Conservation (phyloP, 2,329 filamentous ascomycete species). For the Aureobasidium sp. region DNA sequence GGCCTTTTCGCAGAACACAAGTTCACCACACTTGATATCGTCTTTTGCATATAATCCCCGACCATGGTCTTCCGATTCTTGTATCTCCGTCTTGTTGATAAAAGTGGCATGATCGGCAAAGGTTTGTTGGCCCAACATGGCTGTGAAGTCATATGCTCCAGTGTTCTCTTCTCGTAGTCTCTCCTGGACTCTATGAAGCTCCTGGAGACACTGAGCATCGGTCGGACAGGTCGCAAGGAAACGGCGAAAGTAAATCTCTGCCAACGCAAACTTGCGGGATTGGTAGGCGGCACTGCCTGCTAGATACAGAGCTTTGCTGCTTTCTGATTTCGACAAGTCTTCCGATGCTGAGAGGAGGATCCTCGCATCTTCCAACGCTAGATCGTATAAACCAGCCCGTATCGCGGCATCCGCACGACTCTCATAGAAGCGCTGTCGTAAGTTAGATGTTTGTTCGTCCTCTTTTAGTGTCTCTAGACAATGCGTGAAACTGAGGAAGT, state of each 20-base stretch:
- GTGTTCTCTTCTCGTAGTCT: background rate
- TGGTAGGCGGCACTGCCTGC: slow-evolving; percentile 1
- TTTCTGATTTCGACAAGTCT: background rate
- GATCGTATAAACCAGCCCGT: background rate
- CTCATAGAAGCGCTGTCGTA: background rate
- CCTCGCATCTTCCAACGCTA: background rate
- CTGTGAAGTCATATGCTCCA: slow-evolving; percentile 29
- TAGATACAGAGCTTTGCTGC: background rate
- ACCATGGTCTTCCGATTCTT: background rate
- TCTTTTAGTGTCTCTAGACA: background rate
- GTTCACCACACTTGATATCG: slow-evolving; percentile 1
- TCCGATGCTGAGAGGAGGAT: background rate
- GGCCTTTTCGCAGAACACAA: slow-evolving; percentile 29
- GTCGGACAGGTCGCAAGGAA: background rate
- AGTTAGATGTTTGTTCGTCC: background rate
- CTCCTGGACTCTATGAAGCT: background rate
- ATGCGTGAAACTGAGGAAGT: background rate
- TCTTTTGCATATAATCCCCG: slow-evolving; percentile 5
- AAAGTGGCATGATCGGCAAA: slow-evolving; percentile 28
- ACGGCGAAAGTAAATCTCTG: background rate
- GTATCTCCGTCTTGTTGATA: slow-evolving; percentile 12
- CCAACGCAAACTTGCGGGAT: background rate
- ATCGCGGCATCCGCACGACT: background rate
- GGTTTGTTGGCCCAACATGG: slow-evolving; percentile 18
- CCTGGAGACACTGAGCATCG: background rate